Evolutionary conservation across 805 yeast species (phyloP), one percentile per base, ranked within the genome.

Genomic region (Myxozyma vanderwaltii): DNA sequence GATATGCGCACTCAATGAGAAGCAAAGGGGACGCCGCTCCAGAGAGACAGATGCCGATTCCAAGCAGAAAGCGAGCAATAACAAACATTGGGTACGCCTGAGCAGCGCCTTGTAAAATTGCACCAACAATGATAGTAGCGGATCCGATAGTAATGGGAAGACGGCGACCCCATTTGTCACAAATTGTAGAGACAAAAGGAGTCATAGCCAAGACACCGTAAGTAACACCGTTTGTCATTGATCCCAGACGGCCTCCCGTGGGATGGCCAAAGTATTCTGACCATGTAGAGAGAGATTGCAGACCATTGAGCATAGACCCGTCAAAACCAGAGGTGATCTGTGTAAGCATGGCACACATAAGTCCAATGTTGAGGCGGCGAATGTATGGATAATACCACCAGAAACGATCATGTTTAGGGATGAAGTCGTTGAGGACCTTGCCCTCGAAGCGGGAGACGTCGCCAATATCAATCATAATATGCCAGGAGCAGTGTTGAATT

Each of bases 241-340:
- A 76, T 63, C 82, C 81, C 35, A 79, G 68, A 19, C 51, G 33
- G 27, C 17, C 48, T 29, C 79, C 78, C 4, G 70, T 61, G 21
- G 80, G 81, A 38, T 71, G 54, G 39, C 76, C 76, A 68, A 81
- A 75, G 38, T 72, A 74, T 6, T 67, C 61, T 56, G 70, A 68
- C 82, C 83, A 82, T 35, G 68, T 66, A 1, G 68, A 58, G 64
- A 79, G 73, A 7, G 80, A 70, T 66, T 82, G 84, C 61, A 81
- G 73, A 39, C 82, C 82, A 63, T 81, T 82, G 67, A 81, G 70
- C 75, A 81, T 73, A 13, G 79, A 75, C 56, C 79, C 80, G 68
- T 79, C 82, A 60, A 75, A 79, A 61, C 82, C 82, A 46, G 73
- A 76, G 64, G 78, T 79, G 51, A 82, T 77, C 10, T 84, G 77